Percentiles rank a stretch among this genome's conserved stretches.
Evolutionary conservation across 805 yeast genomes (phyloP).

Genomic region (Lipomyces starkeyi): DNA sequence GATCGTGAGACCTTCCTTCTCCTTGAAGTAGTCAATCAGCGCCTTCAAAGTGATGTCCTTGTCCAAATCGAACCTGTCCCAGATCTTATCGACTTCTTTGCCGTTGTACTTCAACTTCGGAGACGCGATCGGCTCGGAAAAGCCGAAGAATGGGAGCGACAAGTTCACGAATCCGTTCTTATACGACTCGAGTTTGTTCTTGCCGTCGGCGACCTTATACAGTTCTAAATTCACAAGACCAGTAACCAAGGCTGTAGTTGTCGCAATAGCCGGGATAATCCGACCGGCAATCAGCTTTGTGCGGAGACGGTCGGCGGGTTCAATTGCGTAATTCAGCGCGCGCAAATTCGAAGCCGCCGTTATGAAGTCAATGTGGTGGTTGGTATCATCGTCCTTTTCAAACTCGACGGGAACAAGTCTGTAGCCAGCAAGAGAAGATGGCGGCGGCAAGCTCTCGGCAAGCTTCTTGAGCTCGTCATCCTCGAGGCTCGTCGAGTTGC

Average conservation of each 20-base stretch:
- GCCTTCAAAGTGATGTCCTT: constrained; percentile 72
- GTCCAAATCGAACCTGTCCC: constrained; percentile 87
- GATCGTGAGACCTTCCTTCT: constrained; percentile 82
- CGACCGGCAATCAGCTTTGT: constrained; percentile 98
- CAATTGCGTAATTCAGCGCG: constrained; percentile 65
- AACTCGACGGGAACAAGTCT: constrained; percentile 88
- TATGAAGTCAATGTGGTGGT: constrained; percentile 95
- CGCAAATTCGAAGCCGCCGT: constrained; percentile 95
- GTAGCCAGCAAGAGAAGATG: constrained; percentile 86
- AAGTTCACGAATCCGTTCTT: constrained; percentile 91
- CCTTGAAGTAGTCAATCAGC: constrained; percentile 74
- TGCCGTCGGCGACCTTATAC: constrained; percentile 82
- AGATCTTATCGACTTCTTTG: constrained; percentile 81
- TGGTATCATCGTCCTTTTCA: constrained; percentile 97
- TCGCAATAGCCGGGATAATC: constrained; percentile 98
- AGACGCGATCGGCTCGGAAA: constrained; percentile 93
- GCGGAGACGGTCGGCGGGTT: constrained; percentile 80
- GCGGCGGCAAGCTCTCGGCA: constrained; percentile 83
- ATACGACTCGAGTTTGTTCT: constrained; percentile 73
- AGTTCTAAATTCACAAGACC: constrained; percentile 92
- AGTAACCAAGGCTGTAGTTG: constrained; percentile 97
- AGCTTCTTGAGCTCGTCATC: constrained; percentile 68
- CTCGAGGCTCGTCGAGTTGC: constrained; percentile 51
- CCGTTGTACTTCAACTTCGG: constrained; percentile 79
- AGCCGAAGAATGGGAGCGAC: constrained; percentile 95